Conservation (phyloP, 352 stramenopile species). For the Globisporangium cylindrosporum region DNA sequence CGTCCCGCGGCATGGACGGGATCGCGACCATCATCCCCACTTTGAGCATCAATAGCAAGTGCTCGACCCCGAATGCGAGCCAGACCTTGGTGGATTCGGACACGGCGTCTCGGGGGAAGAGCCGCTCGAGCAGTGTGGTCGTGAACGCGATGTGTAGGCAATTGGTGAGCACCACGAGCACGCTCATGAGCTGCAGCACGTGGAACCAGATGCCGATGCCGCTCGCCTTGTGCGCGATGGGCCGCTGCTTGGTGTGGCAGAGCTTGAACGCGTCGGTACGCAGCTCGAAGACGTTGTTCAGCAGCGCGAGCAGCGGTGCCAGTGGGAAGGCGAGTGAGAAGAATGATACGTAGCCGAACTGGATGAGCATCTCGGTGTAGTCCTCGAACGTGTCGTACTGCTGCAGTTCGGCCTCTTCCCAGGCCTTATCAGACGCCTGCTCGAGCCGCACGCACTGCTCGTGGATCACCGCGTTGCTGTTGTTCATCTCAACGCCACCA, state of each 20-base stretch:
- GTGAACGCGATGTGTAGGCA: constrained; percentile 92
- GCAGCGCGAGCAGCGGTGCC: constrained; percentile 89
- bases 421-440: constrained; percentile 76
- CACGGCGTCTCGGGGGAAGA: constrained; percentile 22
- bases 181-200: constrained; percentile 94
- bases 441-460: constrained; percentile 79
- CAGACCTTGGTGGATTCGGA: constrained; percentile 60
- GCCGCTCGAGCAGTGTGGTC: constrained; percentile 61
- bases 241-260: constrained; percentile 88
- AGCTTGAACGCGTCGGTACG: constrained; percentile 95
- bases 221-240: constrained; percentile 90
- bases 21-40: constrained; percentile 62
- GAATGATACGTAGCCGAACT: constrained; percentile 95
- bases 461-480: constrained; percentile 63
- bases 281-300: constrained; percentile 94
- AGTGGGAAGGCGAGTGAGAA: constrained; percentile 95
- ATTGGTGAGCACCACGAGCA: constrained; percentile 95
- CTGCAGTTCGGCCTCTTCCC: constrained; percentile 90
- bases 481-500: neutral
- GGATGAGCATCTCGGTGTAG: constrained; percentile 93
- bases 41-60: constrained; percentile 61
- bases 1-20: constrained; percentile 48
- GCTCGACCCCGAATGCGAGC: constrained; percentile 76
- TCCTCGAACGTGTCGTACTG: constrained; percentile 94
- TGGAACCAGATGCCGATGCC: constrained; percentile 88